Percentiles rank a stretch among this genome's conserved stretches.
Conservation (phyloP, 139 green algal genomes). For the Chlamydomonas schloesseri region DNA sequence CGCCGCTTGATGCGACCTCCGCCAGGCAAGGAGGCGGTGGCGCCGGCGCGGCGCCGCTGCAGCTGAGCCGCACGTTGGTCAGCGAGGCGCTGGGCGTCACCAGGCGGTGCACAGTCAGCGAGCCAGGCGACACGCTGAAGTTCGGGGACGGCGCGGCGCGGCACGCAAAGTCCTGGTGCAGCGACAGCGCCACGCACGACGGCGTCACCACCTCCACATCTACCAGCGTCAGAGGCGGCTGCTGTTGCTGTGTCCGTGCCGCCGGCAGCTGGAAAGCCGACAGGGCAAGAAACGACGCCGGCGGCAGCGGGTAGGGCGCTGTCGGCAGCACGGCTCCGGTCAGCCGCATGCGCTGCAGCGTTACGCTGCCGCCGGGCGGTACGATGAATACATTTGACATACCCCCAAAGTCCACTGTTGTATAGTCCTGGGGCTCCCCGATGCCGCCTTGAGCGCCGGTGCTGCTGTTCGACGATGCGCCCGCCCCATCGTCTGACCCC, state of each 20-base stretch:
- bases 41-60: neutral
- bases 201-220: neutral
- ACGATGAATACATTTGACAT: neutral
- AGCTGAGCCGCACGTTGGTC: neutral
- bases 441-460: too few relatives aligned
- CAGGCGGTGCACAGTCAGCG: neutral
- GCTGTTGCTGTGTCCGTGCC: neutral
- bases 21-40: neutral
- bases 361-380: neutral
- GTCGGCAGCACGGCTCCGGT: neutral
- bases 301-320: neutral
- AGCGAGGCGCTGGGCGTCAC: neutral
- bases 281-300: neutral
- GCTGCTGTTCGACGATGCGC: too few relatives aligned
- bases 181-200: neutral
- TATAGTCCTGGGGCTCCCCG: neutral
- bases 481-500: too few relatives aligned
- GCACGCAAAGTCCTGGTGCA: constrained; percentile 1
- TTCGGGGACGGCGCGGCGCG: neutral
- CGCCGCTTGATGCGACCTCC: neutral
- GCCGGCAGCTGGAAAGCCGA: neutral
- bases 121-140: neutral
- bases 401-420: neutral
- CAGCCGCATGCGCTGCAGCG: neutral
- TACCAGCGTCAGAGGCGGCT: neutral